Evolutionary conservation across 805 yeast genomes (phyloP).

Genomic region (baker's yeast (Saccharomyces cerevisiae)): DNA sequence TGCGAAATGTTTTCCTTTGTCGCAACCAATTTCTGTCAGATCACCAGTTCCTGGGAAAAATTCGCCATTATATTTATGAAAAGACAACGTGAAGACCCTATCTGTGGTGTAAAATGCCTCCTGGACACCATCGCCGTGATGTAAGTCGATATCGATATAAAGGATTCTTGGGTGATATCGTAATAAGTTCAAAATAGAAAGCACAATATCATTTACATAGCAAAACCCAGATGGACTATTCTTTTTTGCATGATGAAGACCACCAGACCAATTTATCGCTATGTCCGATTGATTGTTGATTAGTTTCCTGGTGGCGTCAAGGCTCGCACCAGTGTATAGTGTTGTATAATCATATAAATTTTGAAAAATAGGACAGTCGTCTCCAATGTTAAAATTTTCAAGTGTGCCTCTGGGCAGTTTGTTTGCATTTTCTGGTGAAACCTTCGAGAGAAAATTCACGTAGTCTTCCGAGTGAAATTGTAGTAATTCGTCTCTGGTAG

Average conservation of each 20-base stretch:
- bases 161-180: slow-evolving; percentile 79
- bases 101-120: slow-evolving; percentile 91
- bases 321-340: slow-evolving; percentile 79
- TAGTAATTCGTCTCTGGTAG: slow-evolving; percentile 69
- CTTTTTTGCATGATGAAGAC: slow-evolving; percentile 87
- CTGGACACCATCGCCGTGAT: slow-evolving; percentile 93
- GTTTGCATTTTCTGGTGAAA: slow-evolving; percentile 63
- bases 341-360: slow-evolving; percentile 70
- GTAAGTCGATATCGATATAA: slow-evolving; percentile 84
- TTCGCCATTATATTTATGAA: slow-evolving; percentile 83
- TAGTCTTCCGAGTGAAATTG: slow-evolving; percentile 87
- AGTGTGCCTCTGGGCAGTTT: slow-evolving; percentile 42
- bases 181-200: slow-evolving; percentile 71
- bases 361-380: slow-evolving; percentile 82
- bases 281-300: slow-evolving; percentile 78
- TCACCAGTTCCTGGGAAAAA: slow-evolving; percentile 93
- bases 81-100: slow-evolving; percentile 82
- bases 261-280: slow-evolving; percentile 91
- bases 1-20: slow-evolving; percentile 73
- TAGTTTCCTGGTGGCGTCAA: slow-evolving; percentile 83
- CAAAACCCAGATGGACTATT: slow-evolving; percentile 87
- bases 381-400: slow-evolving; percentile 86
- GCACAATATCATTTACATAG: slow-evolving; percentile 81
- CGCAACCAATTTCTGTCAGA: slow-evolving; percentile 74
- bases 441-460: slow-evolving; percentile 61